Conservation (phyloP, 2,329 filamentous ascomycete genomes). For the Byssoonygena ceratinophila region DNA sequence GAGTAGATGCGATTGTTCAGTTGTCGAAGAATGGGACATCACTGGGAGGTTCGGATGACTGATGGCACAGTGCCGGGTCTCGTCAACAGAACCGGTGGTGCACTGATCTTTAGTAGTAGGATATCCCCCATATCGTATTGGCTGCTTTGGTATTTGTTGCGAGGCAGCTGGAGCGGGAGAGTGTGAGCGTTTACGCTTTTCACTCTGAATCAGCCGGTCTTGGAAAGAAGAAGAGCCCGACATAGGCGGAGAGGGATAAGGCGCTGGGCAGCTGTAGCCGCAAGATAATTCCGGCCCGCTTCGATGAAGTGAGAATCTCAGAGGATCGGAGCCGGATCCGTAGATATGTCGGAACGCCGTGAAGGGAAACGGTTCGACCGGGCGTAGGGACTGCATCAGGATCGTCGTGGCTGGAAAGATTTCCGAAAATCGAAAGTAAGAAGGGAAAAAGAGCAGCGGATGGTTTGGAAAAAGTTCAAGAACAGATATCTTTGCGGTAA, state of each 20-base stretch:
- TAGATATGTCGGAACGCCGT: constrained; percentile 17
- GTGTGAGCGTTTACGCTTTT: constrained; percentile 22
- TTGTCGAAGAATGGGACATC: background rate
- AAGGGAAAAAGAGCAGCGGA: background rate
- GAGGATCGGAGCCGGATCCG: constrained; percentile 22
- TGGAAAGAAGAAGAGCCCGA: constrained; percentile 26
- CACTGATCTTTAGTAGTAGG: constrained; percentile 2
- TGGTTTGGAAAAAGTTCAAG: background rate
- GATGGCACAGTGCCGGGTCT: constrained; percentile 3
- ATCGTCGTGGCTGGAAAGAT: background rate
- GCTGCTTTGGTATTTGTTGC: background rate
- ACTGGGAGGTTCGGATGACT: constrained; percentile 1
- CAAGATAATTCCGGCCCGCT: constrained; percentile 20
- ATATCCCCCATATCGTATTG: constrained; percentile 4
- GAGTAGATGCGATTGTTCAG: constrained; percentile 13
- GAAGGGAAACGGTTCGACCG: constrained; percentile 15
- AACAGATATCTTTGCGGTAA: too few relatives aligned
- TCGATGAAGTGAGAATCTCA: constrained; percentile 22
- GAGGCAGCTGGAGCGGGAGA: constrained; percentile 14
- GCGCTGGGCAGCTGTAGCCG: constrained; percentile 20
- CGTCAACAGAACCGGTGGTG: background rate
- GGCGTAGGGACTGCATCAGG: constrained; percentile 19
- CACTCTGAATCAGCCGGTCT: constrained; percentile 20
- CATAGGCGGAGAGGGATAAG: constrained; percentile 28
- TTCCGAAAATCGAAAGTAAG: background rate